Percentiles rank a stretch among this genome's conserved stretches.
Evolutionary conservation across 805 yeast genomes (phyloP).

Genomic region (Zygosaccharomyces lentus): DNA sequence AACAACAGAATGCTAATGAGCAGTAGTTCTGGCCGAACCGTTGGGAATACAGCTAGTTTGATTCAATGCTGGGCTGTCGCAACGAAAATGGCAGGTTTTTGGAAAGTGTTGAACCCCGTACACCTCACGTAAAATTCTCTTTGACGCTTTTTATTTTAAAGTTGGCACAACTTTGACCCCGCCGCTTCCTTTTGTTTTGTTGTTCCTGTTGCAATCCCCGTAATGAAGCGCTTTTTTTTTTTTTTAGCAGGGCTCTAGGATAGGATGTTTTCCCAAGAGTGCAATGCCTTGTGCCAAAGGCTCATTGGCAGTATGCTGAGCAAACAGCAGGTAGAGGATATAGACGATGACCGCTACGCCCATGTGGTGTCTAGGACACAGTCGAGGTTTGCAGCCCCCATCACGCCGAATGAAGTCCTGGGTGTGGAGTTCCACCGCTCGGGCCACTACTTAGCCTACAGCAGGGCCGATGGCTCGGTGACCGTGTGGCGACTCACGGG

Average conservation of each 20-base stretch:
- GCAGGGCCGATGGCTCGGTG: conserved; percentile 32
- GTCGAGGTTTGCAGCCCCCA: conserved; percentile 22
- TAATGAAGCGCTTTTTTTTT: too few species aligned
- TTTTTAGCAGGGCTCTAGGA: background rate
- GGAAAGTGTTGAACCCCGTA: conserved; percentile 4
- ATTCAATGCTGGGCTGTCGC: too few species aligned
- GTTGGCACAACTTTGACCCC: background rate
- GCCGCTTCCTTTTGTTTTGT: too few species aligned
- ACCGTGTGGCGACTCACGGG: conserved; percentile 24
- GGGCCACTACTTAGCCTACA: conserved; percentile 27
- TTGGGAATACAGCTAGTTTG: too few species aligned
- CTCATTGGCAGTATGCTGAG: conserved; percentile 7
- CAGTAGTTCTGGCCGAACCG: too few species aligned
- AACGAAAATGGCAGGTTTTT: too few species aligned
- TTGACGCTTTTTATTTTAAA: background rate
- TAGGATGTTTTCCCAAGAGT: conserved; percentile 6
- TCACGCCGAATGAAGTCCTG: conserved; percentile 21
- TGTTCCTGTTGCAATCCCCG: too few species aligned
- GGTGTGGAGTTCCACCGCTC: conserved; percentile 28
- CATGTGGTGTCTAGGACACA: conserved; percentile 16
- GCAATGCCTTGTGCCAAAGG: conserved; percentile 8
- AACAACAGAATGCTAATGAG: too few species aligned
- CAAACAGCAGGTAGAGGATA: conserved; percentile 12
- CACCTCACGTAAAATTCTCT: background rate
- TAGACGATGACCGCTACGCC: conserved; percentile 26